Evolutionary conservation across 306 rosid genomes (phyloP).

Genomic region (Adenanthera pavonina): DNA sequence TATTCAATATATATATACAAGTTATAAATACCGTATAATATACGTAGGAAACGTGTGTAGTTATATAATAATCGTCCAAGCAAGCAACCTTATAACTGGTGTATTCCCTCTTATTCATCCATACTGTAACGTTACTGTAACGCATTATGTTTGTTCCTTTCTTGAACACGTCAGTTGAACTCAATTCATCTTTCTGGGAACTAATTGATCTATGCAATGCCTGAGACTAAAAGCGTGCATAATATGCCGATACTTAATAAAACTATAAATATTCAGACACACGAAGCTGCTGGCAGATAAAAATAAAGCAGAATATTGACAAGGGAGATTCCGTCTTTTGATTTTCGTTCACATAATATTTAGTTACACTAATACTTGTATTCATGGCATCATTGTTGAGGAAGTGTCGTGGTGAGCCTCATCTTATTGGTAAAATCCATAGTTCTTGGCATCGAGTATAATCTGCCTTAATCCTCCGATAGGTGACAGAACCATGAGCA

Average conservation of each 20-base stretch:
- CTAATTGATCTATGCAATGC: background rate
- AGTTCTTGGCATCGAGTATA: slow-evolving; percentile 61
- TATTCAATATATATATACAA: too few species aligned
- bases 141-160: background rate
- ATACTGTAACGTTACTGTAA: background rate
- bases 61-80: too few species aligned
- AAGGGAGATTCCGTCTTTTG: background rate
- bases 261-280: background rate
- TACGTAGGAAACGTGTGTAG: too few species aligned
- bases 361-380: background rate
- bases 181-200: background rate
- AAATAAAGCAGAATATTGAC: background rate
- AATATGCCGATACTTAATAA: background rate
- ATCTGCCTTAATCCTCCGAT: slow-evolving; percentile 69
- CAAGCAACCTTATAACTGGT: too few species aligned
- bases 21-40: too few species aligned
- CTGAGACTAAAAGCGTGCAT: background rate
- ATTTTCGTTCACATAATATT: background rate
- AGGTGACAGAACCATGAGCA: slow-evolving; percentile 69
- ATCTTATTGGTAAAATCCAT: slow-evolving; percentile 48
- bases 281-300: background rate
- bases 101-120: too few species aligned
- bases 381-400: background rate
- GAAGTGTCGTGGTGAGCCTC: background rate
- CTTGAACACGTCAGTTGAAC: background rate